These are phyloP conservation scores for Arctium minus DNA, from an alignment of 129 eudicot genomes.

Conservation along the genomic window DNA sequence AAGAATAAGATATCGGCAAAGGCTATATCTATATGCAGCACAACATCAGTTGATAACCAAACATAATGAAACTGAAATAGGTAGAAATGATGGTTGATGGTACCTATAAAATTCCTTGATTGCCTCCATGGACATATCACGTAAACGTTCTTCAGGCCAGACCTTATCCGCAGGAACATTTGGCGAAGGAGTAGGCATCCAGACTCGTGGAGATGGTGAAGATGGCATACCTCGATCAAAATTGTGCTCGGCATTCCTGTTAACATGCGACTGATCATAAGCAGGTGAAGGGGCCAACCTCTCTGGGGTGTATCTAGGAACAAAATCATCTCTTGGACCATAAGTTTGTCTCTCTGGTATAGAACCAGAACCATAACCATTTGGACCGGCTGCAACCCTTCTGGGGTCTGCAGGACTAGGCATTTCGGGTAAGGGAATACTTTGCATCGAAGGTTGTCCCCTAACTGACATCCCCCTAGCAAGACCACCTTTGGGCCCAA, in stretches of 20 bases:
- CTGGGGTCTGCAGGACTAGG: constrained; percentile 44
- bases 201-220: constrained; percentile 37
- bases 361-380: constrained; percentile 44
- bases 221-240: constrained; percentile 46
- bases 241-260: constrained; percentile 38
- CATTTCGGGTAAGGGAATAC: constrained; percentile 28
- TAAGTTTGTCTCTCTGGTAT: constrained; percentile 49
- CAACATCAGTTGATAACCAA: background rate
- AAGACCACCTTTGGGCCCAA: constrained; percentile 97
- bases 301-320: constrained; percentile 43
- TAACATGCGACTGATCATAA: constrained; percentile 41
- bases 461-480: constrained; percentile 91
- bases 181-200: constrained; percentile 29
- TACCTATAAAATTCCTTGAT: constrained; percentile 93
- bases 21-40: background rate
- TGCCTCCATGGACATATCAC: constrained; percentile 61
- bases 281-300: constrained; percentile 39
- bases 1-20: background rate
- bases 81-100: background rate
- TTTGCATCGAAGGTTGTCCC: constrained; percentile 41
- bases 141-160: constrained; percentile 68
- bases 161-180: constrained; percentile 43
- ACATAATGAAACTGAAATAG: background rate
- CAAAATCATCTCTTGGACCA: constrained; percentile 54
- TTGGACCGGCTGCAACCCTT: constrained; percentile 47